Conservation (phyloP, 768 basidiomycete species). For the Lactarius pseudohatsudake region DNA sequence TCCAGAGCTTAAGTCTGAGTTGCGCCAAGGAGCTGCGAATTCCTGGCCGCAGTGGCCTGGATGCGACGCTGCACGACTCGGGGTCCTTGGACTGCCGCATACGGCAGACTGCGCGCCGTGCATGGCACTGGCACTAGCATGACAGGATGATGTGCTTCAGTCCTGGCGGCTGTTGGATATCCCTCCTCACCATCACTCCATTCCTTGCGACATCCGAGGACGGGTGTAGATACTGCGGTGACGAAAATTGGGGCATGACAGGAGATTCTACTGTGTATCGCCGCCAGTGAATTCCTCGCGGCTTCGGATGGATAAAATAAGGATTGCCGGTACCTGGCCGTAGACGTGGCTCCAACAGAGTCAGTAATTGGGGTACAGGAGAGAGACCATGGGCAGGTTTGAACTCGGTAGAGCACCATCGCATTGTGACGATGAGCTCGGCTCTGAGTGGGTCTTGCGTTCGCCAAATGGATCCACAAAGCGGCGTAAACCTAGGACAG, state of each 20-base stretch:
- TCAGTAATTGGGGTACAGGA: neutral
- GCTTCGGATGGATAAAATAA: neutral
- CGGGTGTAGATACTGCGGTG: neutral
- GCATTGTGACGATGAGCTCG: neutral
- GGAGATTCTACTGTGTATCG: neutral
- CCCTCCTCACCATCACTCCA: conserved; percentile 6
- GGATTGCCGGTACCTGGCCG: conserved; percentile 3
- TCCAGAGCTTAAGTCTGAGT: neutral
- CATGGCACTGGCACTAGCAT: neutral
- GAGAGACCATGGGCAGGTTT: neutral
- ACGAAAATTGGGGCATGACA: conserved; percentile 10
- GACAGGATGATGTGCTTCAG: conserved; percentile 2
- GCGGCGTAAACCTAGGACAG: neutral
- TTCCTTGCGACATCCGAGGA: neutral
- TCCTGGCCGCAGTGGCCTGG: too few species aligned
- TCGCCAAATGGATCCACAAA: neutral
- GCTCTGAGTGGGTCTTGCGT: neutral
- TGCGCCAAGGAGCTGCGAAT: neutral
- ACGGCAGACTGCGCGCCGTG: too few species aligned
- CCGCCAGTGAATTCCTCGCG: neutral
- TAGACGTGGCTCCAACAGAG: neutral
- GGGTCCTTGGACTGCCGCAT: neutral
- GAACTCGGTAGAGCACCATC: neutral
- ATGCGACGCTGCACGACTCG: neutral
- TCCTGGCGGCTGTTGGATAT: conserved; percentile 3